Evolutionary conservation across 495 filamentous ascomycete genomes (phyloP), one percentile per base, ranked within the genome.

Genomic region (Amniculicola lignicola): DNA sequence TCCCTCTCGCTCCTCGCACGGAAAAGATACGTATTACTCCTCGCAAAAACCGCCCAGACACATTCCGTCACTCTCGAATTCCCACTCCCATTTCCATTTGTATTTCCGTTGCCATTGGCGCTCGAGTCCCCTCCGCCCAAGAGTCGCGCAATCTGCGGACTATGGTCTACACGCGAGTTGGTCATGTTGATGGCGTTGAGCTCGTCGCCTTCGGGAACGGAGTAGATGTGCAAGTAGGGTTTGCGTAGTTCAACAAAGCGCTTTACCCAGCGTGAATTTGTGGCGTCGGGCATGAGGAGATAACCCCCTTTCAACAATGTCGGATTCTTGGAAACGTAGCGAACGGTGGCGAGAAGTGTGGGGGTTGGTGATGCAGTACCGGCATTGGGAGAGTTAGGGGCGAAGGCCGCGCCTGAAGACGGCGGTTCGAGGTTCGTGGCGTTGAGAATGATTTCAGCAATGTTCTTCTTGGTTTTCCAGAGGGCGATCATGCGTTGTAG

Each of bases 1-100:
- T 96, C 89, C 12, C 82, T 74, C 73, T 96, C 91, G 51, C 80
- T 89, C 41, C 89, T 76, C 37, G 89, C 87, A 21, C 89, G 88
- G 72, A 99, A 97, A 45, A 99, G 75, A 80, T 88, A 99, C 31
- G 91, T 94, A 63, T 95, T 96, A 64, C 92, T 82, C 54, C 84
- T 85, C 31, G 88, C 92, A 66, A 96, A 97, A 40, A 99, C 81
- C 11, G 94, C 93, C 75, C 92, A 98, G 31, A 97, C 84, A 61
- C 85, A 85, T 27, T 81, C 78, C 51, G 23, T 60, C 63, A 48
- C 66, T 57, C 45, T 72, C 68, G 25, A 56, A 24, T 16, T n/a
- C 24, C 31, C 23, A 56, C 65, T 28, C 61, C 65, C 36, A 62
- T 60, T 65, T 72, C 63, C 39, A 21, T 38, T 61, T 52, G 23